Evolutionary conservation across 768 basidiomycete species (phyloP).

Genomic region (Termitomyces sp.): DNA sequence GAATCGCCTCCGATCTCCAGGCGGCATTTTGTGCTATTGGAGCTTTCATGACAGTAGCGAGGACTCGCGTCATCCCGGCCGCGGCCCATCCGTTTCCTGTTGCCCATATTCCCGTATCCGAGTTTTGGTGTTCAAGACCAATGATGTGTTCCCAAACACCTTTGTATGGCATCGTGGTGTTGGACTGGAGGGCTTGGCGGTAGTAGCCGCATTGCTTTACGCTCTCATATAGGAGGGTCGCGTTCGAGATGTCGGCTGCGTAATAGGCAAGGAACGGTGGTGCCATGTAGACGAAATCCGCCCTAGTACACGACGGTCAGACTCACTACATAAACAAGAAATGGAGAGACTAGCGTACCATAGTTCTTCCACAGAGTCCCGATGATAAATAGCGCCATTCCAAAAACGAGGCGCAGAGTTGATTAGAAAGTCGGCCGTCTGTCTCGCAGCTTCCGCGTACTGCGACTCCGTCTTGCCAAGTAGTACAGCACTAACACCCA

Average conservation of each 20-base stretch:
- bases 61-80: constrained; percentile 60
- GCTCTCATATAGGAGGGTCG: constrained; percentile 28
- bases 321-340: background rate
- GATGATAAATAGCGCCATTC: constrained; percentile 47
- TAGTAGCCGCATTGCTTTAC: constrained; percentile 38
- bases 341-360: constrained; percentile 27
- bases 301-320: constrained; percentile 26
- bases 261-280: constrained; percentile 49
- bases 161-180: constrained; percentile 20
- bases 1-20: constrained; percentile 23
- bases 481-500: constrained; percentile 43
- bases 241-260: constrained; percentile 34
- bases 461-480: constrained; percentile 30
- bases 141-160: constrained; percentile 42
- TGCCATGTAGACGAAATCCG: constrained; percentile 50
- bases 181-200: constrained; percentile 29
- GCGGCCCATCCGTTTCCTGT: constrained; percentile 73
- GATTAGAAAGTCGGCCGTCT: constrained; percentile 30
- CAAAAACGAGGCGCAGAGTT: constrained; percentile 30
- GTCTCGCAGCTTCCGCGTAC: constrained; percentile 28
- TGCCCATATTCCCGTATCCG: constrained; percentile 42
- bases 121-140: constrained; percentile 31
- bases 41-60: constrained; percentile 41
- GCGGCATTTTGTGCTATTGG: constrained; percentile 22
- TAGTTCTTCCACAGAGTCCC: constrained; percentile 31